Conservation (phyloP, 768 basidiomycete genomes). For the Leccinum sublutescens region DNA sequence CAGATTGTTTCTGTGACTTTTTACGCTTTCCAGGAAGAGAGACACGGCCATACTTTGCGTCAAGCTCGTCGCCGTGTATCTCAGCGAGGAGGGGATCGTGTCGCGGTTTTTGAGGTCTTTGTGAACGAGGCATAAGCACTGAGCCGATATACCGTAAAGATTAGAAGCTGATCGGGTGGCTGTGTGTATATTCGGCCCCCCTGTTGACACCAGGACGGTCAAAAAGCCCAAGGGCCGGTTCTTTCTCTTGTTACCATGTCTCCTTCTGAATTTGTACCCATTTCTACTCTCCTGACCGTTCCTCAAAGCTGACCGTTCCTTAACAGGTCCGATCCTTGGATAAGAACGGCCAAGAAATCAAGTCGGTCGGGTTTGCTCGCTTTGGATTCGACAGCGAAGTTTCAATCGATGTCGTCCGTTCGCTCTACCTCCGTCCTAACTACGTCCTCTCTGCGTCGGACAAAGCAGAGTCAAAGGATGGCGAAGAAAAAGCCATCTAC, state of each 20-base stretch:
- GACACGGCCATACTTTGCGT: conserved; percentile 76
- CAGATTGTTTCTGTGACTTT: conserved; percentile 48
- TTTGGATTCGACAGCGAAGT: conserved; percentile 93
- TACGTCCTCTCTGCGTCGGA: conserved; percentile 53
- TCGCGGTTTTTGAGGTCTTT: conserved; percentile 56
- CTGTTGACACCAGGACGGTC: background rate
- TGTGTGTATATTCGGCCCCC: conserved; percentile 6
- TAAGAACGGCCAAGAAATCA: conserved; percentile 73
- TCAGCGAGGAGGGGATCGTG: conserved; percentile 90
- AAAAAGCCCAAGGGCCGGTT: background rate
- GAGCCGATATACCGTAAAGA: background rate
- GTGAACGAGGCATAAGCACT: conserved; percentile 61
- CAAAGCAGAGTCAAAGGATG: conserved; percentile 38
- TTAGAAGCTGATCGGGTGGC: conserved; percentile 1
- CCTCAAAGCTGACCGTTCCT: conserved; percentile 7
- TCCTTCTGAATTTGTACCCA: conserved; percentile 20
- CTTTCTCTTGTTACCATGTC: conserved; percentile 12
- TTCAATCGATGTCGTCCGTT: conserved; percentile 73
- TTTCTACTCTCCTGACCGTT: background rate
- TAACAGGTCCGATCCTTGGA: conserved; percentile 62
- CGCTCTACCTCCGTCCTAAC: conserved; percentile 85
- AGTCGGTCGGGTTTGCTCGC: conserved; percentile 74
- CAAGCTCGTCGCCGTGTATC: conserved; percentile 72
- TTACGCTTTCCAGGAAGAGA: conserved; percentile 74
- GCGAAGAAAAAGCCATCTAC: conserved; percentile 58